A percentile compares a stretch with the other conserved stretches of the same genome.
Conservation (phyloP, 345 rosid species). For the Eutrema yunnanense region DNA sequence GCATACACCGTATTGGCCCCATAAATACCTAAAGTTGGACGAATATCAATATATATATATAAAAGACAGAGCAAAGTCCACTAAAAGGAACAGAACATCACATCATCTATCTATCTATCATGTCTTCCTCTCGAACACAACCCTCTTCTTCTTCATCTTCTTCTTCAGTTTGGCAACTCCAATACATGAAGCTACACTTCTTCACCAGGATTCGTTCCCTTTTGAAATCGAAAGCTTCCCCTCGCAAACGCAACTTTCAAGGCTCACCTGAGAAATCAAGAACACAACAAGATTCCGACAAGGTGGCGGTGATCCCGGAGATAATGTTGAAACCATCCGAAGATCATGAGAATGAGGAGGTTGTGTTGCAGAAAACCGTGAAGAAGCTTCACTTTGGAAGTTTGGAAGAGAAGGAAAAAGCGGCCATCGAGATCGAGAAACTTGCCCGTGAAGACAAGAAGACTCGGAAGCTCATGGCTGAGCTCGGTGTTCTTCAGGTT, state of each 20-base stretch:
- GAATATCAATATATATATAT: constrained; percentile 1
- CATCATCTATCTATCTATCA: constrained; percentile 5
- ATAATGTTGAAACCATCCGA: background rate
- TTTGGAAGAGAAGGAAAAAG: constrained; percentile 65
- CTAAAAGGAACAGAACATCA: constrained; percentile 13
- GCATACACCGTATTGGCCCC: constrained; percentile 2
- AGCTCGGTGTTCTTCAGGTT: constrained; percentile 76
- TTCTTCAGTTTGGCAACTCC: constrained; percentile 38
- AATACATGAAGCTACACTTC: constrained; percentile 46
- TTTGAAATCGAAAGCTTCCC: constrained; percentile 43
- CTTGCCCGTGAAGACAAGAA: constrained; percentile 56
- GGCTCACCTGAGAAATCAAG: constrained; percentile 16
- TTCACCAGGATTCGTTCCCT: constrained; percentile 53
- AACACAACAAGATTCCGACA: constrained; percentile 6
- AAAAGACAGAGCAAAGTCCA: constrained; percentile 22
- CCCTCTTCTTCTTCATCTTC: constrained; percentile 32
- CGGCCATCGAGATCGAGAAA: constrained; percentile 56
- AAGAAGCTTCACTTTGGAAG: constrained; percentile 83
- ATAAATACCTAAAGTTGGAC: constrained; percentile 16
- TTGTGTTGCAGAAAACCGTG: constrained; percentile 65
- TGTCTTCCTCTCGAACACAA: constrained; percentile 34
- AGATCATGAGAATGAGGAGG: constrained; percentile 28
- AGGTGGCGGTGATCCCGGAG: background rate
- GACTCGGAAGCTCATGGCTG: constrained; percentile 62
- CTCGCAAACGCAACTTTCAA: constrained; percentile 27